Percentiles rank a stretch among this genome's conserved stretches.
Conservation (phyloP, 2,329 filamentous ascomycete species). For the Myriangium duriaei region DNA sequence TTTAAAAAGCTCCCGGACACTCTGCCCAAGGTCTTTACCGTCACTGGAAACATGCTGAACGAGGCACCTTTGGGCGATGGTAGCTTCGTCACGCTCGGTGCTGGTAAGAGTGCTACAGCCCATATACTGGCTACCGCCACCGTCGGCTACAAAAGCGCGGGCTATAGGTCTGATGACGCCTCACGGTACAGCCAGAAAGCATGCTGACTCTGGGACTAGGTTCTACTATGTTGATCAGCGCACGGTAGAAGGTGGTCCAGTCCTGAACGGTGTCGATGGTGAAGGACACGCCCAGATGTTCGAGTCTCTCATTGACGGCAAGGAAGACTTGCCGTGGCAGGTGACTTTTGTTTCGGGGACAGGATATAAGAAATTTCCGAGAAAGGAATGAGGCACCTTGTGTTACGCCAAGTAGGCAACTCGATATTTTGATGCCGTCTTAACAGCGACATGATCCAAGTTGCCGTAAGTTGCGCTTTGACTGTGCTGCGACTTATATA, state of each 20-base stretch:
- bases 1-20: not conserved
- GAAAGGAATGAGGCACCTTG: too few species aligned
- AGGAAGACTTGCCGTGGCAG: not conserved
- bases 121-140: slow-evolving; percentile 22
- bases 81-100: slow-evolving; percentile 20
- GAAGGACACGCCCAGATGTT: not conserved
- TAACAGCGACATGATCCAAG: too few species aligned
- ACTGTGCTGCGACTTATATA: too few species aligned
- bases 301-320: not conserved
- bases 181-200: too few species aligned
- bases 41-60: not conserved
- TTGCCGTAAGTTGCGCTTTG: too few species aligned
- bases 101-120: slow-evolving; percentile 27
- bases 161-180: too few species aligned
- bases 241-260: not conserved
- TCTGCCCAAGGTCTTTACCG: not conserved
- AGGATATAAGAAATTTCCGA: not conserved
- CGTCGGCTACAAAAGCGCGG: not conserved
- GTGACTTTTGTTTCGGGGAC: not conserved
- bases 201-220: too few species aligned
- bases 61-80: slow-evolving; percentile 16
- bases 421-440: too few species aligned
- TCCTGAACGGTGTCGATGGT: not conserved
- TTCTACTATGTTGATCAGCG: not conserved
- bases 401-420: too few species aligned